Evolutionary conservation across 2,329 filamentous ascomycete genomes (phyloP), one percentile per base, ranked within the genome.

Genomic region (Diaporthe velutina): DNA sequence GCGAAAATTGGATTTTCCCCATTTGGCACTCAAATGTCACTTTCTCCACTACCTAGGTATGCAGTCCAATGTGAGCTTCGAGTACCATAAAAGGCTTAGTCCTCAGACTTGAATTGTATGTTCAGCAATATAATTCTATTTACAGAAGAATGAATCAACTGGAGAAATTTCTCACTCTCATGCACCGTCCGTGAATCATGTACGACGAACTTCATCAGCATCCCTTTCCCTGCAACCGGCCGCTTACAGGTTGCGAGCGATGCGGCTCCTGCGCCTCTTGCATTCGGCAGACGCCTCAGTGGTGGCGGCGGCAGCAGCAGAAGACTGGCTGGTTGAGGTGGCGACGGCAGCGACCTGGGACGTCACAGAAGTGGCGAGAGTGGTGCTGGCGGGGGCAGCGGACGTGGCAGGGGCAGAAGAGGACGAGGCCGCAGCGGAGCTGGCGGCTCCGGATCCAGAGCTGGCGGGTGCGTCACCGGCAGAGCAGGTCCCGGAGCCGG

Each of bases 401-500:
- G 70, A 25, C 12, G 30, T n/a, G 38, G 70, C 55, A 25, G 54
- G 30, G 13, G 70, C 42, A 28, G 35, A 38, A 10, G 35, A 38
- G 10, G 35, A 38, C 5, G 35, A 5, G 35, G 35, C 5, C 35
- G 35, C 35, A 38, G 35, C 35, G 42, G 70, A 61, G 54, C 38
- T 50, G n/a, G 68, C 42, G 28, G 54, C 22, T 17, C 54, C 70
- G 9, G 70, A 72, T 22, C 70, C 70, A 17, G 70, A 28, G 42
- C 42, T 64, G 30, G 70, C 60, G n/a, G 58, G 38, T 15, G 40
- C 28, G 15, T 40, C 35, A 15, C 84, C 83, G 9, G 79, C 81
- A 52, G 78, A 80, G 76, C 82, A 85, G 42, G 82, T 86, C 52
- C 74, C 80, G 3, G 82, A 82, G 22, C 86, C 86, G 22, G 86